Evolutionary conservation across 2,329 filamentous ascomycete species (phyloP).

Genomic region (Colletotrichum sp.): DNA sequence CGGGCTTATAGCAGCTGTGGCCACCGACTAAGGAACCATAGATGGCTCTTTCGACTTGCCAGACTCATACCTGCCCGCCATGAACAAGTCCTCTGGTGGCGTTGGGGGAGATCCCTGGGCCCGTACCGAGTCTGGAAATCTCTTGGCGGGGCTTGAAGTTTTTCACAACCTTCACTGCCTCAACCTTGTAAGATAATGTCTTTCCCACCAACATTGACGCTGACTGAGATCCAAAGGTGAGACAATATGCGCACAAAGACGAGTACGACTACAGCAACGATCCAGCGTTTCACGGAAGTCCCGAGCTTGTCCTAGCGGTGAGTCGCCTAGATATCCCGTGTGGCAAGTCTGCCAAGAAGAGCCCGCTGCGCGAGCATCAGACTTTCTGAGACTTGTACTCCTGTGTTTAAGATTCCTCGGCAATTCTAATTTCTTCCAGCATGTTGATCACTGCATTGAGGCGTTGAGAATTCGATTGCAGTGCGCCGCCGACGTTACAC

Average conservation of each 20-base stretch:
- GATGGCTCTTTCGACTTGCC: slow-evolving; percentile 6
- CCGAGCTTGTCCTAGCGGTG: slow-evolving; percentile 3
- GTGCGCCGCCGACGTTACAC: slow-evolving; percentile 1
- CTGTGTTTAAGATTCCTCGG: not conserved
- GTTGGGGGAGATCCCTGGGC: not conserved
- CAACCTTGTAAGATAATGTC: slow-evolving; percentile 41
- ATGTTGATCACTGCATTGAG: slow-evolving; percentile 12
- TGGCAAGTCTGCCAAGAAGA: not conserved
- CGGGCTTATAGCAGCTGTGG: not conserved
- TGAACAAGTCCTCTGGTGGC: slow-evolving; percentile 1
- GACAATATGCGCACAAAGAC: slow-evolving; percentile 24
- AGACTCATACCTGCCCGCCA: not conserved
- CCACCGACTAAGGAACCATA: not conserved
- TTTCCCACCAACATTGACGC: no score
- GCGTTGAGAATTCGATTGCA: not conserved
- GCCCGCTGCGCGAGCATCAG: not conserved
- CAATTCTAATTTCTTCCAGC: not conserved
- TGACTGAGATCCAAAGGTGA: slow-evolving; percentile 21
- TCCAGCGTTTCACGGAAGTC: not conserved
- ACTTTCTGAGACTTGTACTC: not conserved
- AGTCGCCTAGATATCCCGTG: not conserved
- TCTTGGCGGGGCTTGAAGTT: slow-evolving; percentile 51
- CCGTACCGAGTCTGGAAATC: not conserved
- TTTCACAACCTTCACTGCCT: slow-evolving; percentile 62
- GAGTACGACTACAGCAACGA: slow-evolving; percentile 4